Evolutionary conservation across 2,329 filamentous ascomycete genomes (phyloP), one percentile per base, ranked within the genome.

Genomic region (Akanthomyces lecanii): DNA sequence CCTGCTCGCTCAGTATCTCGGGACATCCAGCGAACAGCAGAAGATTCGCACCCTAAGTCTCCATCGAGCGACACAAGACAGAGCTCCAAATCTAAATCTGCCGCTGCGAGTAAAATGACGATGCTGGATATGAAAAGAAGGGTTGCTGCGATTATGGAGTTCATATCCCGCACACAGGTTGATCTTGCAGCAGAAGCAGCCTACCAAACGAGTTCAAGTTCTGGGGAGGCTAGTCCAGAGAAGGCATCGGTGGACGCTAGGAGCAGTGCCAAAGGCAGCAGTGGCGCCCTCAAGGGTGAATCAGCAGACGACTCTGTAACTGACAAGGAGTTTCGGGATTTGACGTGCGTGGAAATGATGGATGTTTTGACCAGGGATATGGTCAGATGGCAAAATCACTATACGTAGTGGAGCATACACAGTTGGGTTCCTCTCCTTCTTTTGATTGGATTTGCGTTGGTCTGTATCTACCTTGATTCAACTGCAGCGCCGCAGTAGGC

Each of bases 341-440:
- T 97, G 66, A 90, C 81, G 63, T 92, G 89, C 68, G 81, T 91
- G 66, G 91, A 96, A 76, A 96, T 96, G 91, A 96, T 96, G 91
- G 92, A 96, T 73, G 83, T 87, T 68, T 76, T 96, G 73, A 93
- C 89, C 65, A 83, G 89, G 65, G 87, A 92, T 72, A 82, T 96
- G 70, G 85, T 94, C 67, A 89, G 90, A 70, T 96, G 91, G 91
- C 91, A 96, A 77, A 88, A 89, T 67, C 85, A 90, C 70, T 92
- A 84, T 68, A 73, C 78, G 61, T 76, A 67, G 72, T 36, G 16
- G 8, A 25, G 5, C 16, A 25, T 45, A 8, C 6, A 12, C 38
- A 12, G 48, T 14, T 54, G 25, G 12, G 4, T 33, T 51, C 28
- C 5, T 4, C 5, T 42, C 23, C 10, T 44, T 42, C 11, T 12